Percentiles rank a stretch among this genome's conserved stretches.
These are phyloP conservation scores for Cyberlindnera euphorbiae DNA, from an alignment of 805 yeast species.

Conservation along the genomic window DNA sequence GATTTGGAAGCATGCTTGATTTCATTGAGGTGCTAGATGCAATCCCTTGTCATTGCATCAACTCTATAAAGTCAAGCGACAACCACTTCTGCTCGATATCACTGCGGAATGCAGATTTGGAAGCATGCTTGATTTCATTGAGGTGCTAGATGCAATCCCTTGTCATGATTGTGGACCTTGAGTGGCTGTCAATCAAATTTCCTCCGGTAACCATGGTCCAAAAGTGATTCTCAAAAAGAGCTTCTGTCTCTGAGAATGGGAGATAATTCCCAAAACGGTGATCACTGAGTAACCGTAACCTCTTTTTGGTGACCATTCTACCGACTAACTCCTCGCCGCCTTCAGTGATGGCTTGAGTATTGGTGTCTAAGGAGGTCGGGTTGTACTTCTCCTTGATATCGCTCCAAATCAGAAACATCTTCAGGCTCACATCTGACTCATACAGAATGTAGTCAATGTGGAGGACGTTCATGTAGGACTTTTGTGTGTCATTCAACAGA, in stretches of 20 bases:
- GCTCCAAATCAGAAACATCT: constrained; percentile 1
- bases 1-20: not conserved
- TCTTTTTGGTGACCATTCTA: too few relatives aligned
- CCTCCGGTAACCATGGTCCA: not conserved
- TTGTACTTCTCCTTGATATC: too few relatives aligned
- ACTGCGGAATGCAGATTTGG: not conserved
- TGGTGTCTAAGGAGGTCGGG: too few relatives aligned
- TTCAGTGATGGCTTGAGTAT: too few relatives aligned
- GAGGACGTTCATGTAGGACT: not conserved
- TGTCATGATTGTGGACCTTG: not conserved
- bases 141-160: constrained; percentile 2
- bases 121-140: not conserved
- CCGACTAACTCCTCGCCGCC: too few relatives aligned
- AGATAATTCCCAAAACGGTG: constrained; percentile 1
- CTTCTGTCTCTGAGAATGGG: not conserved
- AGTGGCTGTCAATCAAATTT: not conserved
- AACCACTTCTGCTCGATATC: constrained; percentile 1
- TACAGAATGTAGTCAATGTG: constrained; percentile 2
- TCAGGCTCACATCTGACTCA: not conserved
- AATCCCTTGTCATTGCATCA: too few relatives aligned
- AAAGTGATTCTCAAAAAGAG: constrained; percentile 3
- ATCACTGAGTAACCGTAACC: not conserved
- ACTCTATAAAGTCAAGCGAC: not conserved
- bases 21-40: constrained; percentile 1
- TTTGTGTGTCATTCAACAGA: not conserved